Percentiles rank a stretch among this genome's conserved stretches.
These are phyloP conservation scores for Leccinum incarnatum DNA, from an alignment of 768 basidiomycete genomes.

Conservation along the genomic window DNA sequence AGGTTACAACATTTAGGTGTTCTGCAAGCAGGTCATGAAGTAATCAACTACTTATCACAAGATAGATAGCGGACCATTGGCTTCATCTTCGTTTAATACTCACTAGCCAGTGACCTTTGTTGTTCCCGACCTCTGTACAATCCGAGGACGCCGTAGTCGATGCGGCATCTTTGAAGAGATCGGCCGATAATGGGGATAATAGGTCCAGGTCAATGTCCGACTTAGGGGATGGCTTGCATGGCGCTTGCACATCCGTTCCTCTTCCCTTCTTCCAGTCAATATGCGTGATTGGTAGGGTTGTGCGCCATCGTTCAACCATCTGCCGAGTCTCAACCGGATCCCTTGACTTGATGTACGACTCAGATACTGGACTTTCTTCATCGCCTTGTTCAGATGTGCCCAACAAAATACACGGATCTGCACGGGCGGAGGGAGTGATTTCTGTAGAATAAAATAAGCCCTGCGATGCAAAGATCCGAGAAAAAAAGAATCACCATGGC, in stretches of 20 bases:
- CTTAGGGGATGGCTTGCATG: background rate
- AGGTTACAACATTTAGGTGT: background rate
- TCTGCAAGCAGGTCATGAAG: background rate
- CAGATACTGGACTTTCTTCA: background rate
- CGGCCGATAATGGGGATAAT: constrained; percentile 19
- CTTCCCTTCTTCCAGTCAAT: constrained; percentile 14
- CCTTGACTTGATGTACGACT: constrained; percentile 23
- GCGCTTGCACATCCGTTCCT: constrained; percentile 4
- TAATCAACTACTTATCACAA: background rate
- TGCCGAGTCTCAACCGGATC: constrained; percentile 22
- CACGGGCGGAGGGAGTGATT: constrained; percentile 24
- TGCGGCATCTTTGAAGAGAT: constrained; percentile 24
- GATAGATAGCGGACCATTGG: background rate
- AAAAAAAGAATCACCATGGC: constrained; percentile 23
- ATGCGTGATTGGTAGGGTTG: constrained; percentile 20
- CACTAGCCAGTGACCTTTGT: constrained; percentile 33
- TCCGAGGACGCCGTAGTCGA: constrained; percentile 32
- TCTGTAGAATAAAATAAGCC: constrained; percentile 14
- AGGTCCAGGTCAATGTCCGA: constrained; percentile 9
- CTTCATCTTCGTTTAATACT: constrained; percentile 23
- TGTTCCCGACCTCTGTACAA: constrained; percentile 30
- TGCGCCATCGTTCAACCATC: constrained; percentile 34
- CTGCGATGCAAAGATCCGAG: background rate
- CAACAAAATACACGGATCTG: constrained; percentile 9
- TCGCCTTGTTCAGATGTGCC: constrained; percentile 25